Percentiles rank a stretch among this genome's conserved stretches.
These are phyloP conservation scores for Periglandula ipomoeae DNA, from an alignment of 2,329 filamentous ascomycete species.

Conservation along the genomic window DNA sequence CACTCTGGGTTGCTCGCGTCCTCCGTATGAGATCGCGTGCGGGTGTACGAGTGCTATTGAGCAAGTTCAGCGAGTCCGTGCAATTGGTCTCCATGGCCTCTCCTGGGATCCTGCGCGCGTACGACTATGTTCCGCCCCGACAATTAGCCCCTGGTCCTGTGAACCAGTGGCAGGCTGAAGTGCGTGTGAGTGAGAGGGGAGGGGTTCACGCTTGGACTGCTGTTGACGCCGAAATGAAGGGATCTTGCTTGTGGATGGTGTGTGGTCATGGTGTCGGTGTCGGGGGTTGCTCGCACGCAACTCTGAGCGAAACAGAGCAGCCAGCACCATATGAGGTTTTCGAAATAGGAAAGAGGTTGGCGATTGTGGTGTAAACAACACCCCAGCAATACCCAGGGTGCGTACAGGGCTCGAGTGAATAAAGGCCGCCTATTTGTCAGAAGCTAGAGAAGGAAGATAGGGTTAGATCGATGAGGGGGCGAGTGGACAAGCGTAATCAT, in stretches of 20 bases:
- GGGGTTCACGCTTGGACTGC: background rate
- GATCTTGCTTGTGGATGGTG: background rate
- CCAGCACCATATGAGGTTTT: background rate
- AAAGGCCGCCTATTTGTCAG: too few relatives aligned
- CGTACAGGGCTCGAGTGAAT: too few relatives aligned
- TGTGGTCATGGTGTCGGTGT: background rate
- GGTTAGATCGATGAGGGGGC: background rate
- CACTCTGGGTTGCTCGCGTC: background rate
- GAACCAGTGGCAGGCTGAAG: background rate
- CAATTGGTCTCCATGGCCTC: background rate
- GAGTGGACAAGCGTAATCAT: too few relatives aligned
- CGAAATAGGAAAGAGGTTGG: constrained; percentile 1
- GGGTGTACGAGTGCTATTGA: background rate
- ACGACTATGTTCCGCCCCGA: background rate
- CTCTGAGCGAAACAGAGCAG: background rate
- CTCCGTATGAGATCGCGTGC: background rate
- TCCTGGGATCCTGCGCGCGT: background rate
- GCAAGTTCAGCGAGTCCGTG: background rate
- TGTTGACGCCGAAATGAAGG: background rate
- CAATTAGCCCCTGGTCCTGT: background rate
- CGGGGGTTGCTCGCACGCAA: background rate
- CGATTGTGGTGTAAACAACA: background rate
- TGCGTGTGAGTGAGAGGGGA: too few relatives aligned
- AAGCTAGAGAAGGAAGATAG: background rate
- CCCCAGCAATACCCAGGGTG: background rate